Percentiles rank a stretch among this genome's conserved stretches.
These are phyloP conservation scores for Staphylotrichum tortipilum DNA, from an alignment of 495 filamentous ascomycete genomes.

Conservation along the genomic window DNA sequence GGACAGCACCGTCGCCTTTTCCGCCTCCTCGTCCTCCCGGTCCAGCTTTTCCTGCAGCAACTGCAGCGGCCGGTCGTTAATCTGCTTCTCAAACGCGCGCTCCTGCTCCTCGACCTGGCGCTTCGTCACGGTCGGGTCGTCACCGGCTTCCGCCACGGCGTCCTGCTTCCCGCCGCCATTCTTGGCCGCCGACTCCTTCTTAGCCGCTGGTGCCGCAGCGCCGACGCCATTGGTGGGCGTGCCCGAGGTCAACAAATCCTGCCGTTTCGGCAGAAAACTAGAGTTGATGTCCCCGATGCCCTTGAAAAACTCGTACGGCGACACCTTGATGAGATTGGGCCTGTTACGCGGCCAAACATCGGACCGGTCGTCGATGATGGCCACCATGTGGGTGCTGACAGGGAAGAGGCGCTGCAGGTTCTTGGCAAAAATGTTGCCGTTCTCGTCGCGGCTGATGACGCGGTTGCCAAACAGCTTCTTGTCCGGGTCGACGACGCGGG, in stretches of 20 bases:
- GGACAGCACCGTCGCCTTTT: constrained; percentile 36
- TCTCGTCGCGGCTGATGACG: constrained; percentile 94
- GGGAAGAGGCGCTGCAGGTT: constrained; percentile 87
- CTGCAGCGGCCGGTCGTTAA: constrained; percentile 76
- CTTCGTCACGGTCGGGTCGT: constrained; percentile 52
- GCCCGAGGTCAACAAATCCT: constrained; percentile 51
- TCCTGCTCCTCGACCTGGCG: constrained; percentile 75
- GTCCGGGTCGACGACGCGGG: constrained; percentile 84
- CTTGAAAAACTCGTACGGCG: constrained; percentile 93
- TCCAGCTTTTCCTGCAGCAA: constrained; percentile 85
- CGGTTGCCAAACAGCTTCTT: constrained; percentile 85
- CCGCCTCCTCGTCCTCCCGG: constrained; percentile 62
- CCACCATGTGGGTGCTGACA: constrained; percentile 96
- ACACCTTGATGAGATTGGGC: constrained; percentile 88
- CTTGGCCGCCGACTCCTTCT: constrained; percentile 7
- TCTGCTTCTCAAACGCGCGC: constrained; percentile 76
- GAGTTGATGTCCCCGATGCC: constrained; percentile 99
- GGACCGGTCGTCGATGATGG: constrained; percentile 94
- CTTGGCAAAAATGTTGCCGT: constrained; percentile 83
- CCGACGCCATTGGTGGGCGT: constrained; percentile 10
- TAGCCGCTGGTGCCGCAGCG: constrained; percentile 15
- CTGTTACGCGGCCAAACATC: constrained; percentile 97
- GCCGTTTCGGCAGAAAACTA: constrained; percentile 84
- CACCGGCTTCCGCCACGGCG: constrained; percentile 60
- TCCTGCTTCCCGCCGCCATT: constrained; percentile 13